Base-by-base conservation (phyloP, 2,329 filamentous ascomycete species). In the Ceratocystiopsis sp. region DNA sequence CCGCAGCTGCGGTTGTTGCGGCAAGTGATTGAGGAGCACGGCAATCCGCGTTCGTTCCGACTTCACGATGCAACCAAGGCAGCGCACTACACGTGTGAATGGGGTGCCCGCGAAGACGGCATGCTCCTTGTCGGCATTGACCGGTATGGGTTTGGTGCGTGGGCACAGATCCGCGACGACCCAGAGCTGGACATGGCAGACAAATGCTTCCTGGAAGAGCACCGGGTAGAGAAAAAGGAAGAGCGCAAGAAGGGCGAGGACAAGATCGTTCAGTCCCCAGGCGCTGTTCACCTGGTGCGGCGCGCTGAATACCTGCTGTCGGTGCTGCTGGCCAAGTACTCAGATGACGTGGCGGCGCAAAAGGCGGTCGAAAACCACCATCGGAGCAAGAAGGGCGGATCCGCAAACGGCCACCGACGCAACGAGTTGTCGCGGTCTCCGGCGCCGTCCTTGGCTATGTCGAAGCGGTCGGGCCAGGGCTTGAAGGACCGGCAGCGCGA, bases 151-250 rank as follows among this genome's bases (percentile, higher is more conserved):
- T 96, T 94, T 55, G 93, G 93, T 45, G 87, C 89, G 3, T 98
- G 91, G 91, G 74, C 80, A 2, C 81, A 87, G 52, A 96, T 98
- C 53, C 80, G 91, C 8, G 91, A 98, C 52, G 91, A 98, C 55
- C 64, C 75, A 1, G 86, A 95, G 32, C 73, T 98, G 18, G 82
- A 78, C 10, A 78, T 98, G 64, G 65, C 68, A 2, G 86, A 94
- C 53, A 96, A 95, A 56, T 84, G 96, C 57, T 98, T 93, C 64
- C 65, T 98, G 1, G 91, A 98, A 57, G 93, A 98, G 60, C 87
- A 96, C 59, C 82, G 89, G n/a, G 89, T 96, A 16, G 91, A 93
- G 59, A 91, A 93, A 64, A 96, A 96, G 59, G 87, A 91, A 54
- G 86, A 95, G 59, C 80, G 91, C 34, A 82, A 69, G 54, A 84